Evolutionary conservation across 2,329 filamentous ascomycete species (phyloP), one percentile per base, ranked within the genome.

Genomic region (Pseudogymnoascus sp.): DNA sequence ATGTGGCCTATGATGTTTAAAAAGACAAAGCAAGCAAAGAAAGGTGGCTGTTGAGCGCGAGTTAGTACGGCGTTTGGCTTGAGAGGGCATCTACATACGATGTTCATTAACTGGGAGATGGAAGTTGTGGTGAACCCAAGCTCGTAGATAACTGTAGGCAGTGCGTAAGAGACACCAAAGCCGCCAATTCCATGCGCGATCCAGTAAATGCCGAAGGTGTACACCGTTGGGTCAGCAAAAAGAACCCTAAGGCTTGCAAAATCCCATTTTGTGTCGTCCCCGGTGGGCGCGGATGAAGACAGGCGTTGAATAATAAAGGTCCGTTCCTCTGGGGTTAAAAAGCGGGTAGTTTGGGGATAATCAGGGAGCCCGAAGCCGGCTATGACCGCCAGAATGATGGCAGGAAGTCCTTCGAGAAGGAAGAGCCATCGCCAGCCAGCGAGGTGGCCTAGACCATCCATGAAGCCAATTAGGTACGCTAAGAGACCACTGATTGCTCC

Each of bases 121-220:
- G 75, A 72, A 1, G 75, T 77, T 1, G 70, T 71, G 0, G 75
- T 75, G 59, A 77, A 76, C 1, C 75, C 75, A 3, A 78, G 68
- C 60, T 77, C 68, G 44, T 77, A 77, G 24, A 77, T 75, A 5
- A 77, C 75, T 1, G 75, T 77, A 1, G 76, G 75, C 59, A 77
- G 62, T 4, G 72, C 74, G 63, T 74, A 77, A 6, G 67, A 65
- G 5, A 77, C 67, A 1, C 76, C 75, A 60, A 76, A 77, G 5
- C 75, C 75, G 11, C 75, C 75, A 63, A 77, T 76, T 0, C 74
- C 74, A 63, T 77, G 75, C 5, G 70, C 72, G 47, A 77, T 73
- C 75, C 75, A 77, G 63, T 73, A 75, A 0, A 73, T 35, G 0
- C 64, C 66, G 60, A 77, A 76, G 2, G 73, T 73, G 47, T 74